These are phyloP conservation scores for Apiospora rasikravindrae DNA, from an alignment of 2,329 filamentous ascomycete species.

Conservation along the genomic window DNA sequence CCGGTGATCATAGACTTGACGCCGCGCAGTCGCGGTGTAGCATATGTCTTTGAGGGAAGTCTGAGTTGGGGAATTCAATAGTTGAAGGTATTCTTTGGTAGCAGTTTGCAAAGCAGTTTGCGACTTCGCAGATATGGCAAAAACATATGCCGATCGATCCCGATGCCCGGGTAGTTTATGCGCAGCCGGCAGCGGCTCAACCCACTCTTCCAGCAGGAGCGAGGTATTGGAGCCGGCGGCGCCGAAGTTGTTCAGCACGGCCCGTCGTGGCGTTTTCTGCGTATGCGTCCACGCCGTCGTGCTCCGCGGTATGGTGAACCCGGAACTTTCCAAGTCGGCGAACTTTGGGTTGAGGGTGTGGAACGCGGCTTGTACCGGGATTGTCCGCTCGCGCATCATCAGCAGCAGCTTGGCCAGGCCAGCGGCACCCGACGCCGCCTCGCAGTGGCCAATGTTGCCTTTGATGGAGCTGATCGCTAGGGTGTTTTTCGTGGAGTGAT, in stretches of 20 bases:
- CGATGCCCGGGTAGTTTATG: background rate
- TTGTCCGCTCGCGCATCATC: slow-evolving; percentile 27
- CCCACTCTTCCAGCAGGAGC: slow-evolving; percentile 28
- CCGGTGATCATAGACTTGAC: slow-evolving; percentile 26
- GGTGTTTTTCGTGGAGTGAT: slow-evolving; percentile 16
- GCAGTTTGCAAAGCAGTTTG: slow-evolving; percentile 23
- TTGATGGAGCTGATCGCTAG: slow-evolving; percentile 26
- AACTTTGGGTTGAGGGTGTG: slow-evolving; percentile 26
- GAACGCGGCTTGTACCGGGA: slow-evolving; percentile 27
- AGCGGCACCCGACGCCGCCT: slow-evolving; percentile 26
- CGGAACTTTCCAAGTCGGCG: slow-evolving; percentile 21
- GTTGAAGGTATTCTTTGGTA: slow-evolving; percentile 13
- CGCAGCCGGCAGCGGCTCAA: background rate
- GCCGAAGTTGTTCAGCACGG: slow-evolving; percentile 31
- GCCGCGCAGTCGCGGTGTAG: slow-evolving; percentile 30
- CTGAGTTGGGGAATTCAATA: slow-evolving; percentile 22
- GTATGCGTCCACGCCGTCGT: slow-evolving; percentile 19
- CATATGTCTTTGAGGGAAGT: slow-evolving; percentile 26
- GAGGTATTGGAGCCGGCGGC: slow-evolving; percentile 31
- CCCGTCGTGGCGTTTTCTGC: slow-evolving; percentile 21
- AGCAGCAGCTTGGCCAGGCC: slow-evolving; percentile 28
- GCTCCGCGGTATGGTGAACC: slow-evolving; percentile 19
- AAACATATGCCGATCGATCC: slow-evolving; percentile 21
- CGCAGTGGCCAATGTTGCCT: slow-evolving; percentile 28
- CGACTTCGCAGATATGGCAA: slow-evolving; percentile 28